phyloP scores from a whole-genome alignment of 768 basidiomycete species.

The Psilocybe tampanensis region DNA sequence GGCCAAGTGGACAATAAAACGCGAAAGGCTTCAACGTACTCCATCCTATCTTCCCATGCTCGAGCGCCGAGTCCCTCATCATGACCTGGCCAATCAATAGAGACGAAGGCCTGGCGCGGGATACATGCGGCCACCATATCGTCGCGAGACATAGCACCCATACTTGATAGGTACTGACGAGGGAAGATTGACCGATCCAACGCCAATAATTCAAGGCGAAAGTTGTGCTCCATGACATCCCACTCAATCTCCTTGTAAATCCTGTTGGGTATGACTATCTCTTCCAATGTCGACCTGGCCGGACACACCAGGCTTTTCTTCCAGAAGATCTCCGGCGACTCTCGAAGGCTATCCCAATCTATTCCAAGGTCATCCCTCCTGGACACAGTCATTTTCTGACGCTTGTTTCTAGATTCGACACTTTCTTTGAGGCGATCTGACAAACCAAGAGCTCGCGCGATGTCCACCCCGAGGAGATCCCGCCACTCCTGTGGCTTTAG shows the following conservation, averaged over 20 bases:
- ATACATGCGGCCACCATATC: neutral
- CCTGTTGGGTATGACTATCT: neutral
- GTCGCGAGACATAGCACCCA: neutral
- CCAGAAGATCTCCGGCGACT: neutral
- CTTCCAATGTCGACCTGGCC: neutral
- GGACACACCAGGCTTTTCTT: neutral
- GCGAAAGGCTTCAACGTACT: neutral
- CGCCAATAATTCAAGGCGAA: neutral
- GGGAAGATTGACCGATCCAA: neutral
- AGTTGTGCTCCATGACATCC: constrained; percentile 3
- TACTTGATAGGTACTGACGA: neutral
- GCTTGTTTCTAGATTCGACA: neutral
- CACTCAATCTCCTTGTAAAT: neutral
- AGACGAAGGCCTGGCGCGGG: neutral
- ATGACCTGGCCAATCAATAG: neutral
- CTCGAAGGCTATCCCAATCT: neutral
- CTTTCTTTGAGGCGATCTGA: neutral
- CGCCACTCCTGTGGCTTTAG: neutral
- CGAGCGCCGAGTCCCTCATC: neutral
- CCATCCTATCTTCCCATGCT: neutral
- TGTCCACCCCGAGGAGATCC: neutral
- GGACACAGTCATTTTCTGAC: neutral
- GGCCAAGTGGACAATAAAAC: neutral
- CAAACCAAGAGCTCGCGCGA: neutral
- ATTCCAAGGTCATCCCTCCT: neutral